These are phyloP conservation scores for Thelonectria rubi DNA, from an alignment of 2,329 filamentous ascomycete genomes.

Conservation along the genomic window DNA sequence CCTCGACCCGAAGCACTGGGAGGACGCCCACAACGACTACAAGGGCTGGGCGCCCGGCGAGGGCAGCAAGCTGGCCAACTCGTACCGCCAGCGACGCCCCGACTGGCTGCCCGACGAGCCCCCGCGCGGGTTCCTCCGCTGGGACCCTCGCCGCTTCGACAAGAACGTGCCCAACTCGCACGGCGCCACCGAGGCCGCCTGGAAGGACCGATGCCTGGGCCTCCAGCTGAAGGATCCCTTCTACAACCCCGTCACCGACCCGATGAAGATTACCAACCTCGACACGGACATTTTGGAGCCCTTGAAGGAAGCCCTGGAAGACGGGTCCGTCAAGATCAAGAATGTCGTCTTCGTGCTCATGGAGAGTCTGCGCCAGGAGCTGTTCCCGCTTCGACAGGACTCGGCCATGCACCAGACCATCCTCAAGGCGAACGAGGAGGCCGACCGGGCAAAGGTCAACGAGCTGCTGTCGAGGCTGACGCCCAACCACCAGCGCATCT, in stretches of 20 bases:
- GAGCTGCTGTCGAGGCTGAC: conserved; percentile 38
- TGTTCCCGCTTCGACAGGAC: conserved; percentile 55
- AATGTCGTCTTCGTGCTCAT: conserved; percentile 56
- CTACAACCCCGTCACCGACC: conserved; percentile 52
- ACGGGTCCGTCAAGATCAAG: conserved; percentile 50
- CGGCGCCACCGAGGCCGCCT: conserved; percentile 13
- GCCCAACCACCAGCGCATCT: conserved; percentile 36
- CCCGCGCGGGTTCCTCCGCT: conserved; percentile 45
- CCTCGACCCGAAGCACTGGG: conserved; percentile 39
- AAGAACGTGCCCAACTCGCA: conserved; percentile 32
- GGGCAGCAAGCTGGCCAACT: conserved; percentile 35
- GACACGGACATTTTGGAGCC: conserved; percentile 45
- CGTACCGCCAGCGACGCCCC: conserved; percentile 40
- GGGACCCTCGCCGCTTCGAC: conserved; percentile 40
- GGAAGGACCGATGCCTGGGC: conserved; percentile 31
- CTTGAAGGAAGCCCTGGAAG: conserved; percentile 40
- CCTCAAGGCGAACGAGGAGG: conserved; percentile 42
- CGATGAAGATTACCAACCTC: conserved; percentile 53
- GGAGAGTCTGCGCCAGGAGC: conserved; percentile 56
- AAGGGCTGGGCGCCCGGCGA: conserved; percentile 47
- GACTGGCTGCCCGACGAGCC: conserved; percentile 43
- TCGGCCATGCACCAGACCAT: conserved; percentile 51
- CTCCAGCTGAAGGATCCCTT: conserved; percentile 42
- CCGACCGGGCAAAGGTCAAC: conserved; percentile 44
- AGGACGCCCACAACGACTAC: conserved; percentile 41